phyloP scores from a whole-genome alignment of 164 flowering plant genomes.

The Houttuynia cordata region DNA sequence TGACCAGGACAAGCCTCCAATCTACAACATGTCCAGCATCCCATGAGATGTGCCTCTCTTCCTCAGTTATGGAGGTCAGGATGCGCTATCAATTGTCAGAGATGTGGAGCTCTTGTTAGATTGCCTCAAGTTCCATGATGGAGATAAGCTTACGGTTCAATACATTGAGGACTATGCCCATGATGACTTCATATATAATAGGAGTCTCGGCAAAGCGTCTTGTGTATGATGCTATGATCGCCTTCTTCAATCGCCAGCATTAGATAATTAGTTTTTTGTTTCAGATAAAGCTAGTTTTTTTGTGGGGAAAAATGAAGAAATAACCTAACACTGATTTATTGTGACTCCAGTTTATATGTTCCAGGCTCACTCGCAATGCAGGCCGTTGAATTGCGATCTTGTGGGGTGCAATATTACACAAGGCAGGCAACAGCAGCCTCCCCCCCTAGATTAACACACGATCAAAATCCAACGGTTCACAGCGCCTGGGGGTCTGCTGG shows the following conservation, averaged over 20 bases:
- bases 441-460: too few relatives aligned
- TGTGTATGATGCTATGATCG: constrained; percentile 34
- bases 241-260: constrained; percentile 34
- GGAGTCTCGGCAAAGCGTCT: constrained; percentile 45
- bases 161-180: constrained; percentile 52
- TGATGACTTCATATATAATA: constrained; percentile 60
- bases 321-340: too few relatives aligned
- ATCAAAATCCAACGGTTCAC: too few relatives aligned
- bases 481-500: too few relatives aligned
- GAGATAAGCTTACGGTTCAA: constrained; percentile 38
- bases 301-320: too few relatives aligned
- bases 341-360: too few relatives aligned
- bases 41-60: constrained; percentile 51
- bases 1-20: constrained; percentile 37
- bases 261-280: too few relatives aligned
- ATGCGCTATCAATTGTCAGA: constrained; percentile 37
- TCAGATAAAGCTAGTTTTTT: too few relatives aligned
- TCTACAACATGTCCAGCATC: constrained; percentile 50
- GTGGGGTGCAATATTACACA: too few relatives aligned
- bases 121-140: constrained; percentile 47
- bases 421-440: too few relatives aligned
- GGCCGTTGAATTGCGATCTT: too few relatives aligned
- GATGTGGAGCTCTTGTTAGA: constrained; percentile 47
- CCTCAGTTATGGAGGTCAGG: constrained; percentile 64
- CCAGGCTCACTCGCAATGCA: too few relatives aligned